Base-by-base conservation (phyloP, 1,139 yeast genomes). In the Yamadazyma kanchanaburiensis region DNA sequence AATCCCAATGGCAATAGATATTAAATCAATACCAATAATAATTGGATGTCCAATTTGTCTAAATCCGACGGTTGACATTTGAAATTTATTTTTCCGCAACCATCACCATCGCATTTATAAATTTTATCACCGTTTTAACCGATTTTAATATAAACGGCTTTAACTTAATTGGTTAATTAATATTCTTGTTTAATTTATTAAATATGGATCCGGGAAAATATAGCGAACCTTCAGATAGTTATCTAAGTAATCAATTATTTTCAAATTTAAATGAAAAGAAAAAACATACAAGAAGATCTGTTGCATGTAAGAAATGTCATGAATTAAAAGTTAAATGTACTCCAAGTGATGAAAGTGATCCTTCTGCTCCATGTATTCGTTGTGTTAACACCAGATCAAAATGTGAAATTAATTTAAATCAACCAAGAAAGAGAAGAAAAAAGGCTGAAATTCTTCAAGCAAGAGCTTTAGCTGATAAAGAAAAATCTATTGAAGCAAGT, bases 301-400 rank as follows among this genome's bases (percentile, higher is more conserved):
- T 60, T 23, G 95, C 95, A 1, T 87, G 96, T 53, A 80, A 79
- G 33, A 72, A 80, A 32, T 87, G 96, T 51, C 94, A 87, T 47
- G 54, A 83, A 1, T 64, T 86, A 30, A 87, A 87, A 48, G 95
- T 86, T 21, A 79, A 81, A 42, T 87, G 96, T 53, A 77, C 82
- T 9, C 94, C 94, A 1, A 65, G 81, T 1, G 82, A 83, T 49
- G 65, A 71, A 0, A 43, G 58, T 10, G 68, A 75, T 38, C 81
- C 80, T 4, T 51, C 64, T 2, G 74, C 78, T n/a, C 77, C 91
- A 0, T 88, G 96, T 55, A 58, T 72, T 6, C 66, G 96, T 28
- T 88, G 96, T 51, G 42, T 73, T 20, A 84, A 78, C 49, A 68
- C 83, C 15, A 68, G 71, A 25, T 64, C 79, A 35, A 58, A 55